Percentiles rank a stretch among this genome's conserved stretches.
These are phyloP conservation scores for Drechmeria coniospora DNA, from an alignment of 2,329 filamentous ascomycete species.

Conservation along the genomic window DNA sequence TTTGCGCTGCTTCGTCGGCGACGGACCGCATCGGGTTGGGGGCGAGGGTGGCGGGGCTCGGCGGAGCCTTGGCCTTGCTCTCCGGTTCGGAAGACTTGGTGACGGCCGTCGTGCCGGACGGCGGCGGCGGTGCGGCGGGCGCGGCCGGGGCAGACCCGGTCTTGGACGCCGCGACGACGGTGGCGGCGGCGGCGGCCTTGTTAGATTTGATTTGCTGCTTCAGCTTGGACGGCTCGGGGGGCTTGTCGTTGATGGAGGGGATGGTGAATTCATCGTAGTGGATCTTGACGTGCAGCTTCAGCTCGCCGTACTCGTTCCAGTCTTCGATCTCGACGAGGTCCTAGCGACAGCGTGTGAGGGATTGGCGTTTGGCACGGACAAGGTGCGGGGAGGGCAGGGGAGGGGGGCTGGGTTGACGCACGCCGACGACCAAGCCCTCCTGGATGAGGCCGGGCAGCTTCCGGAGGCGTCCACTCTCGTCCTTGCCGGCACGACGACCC, in stretches of 20 bases:
- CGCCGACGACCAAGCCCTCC: conserved; percentile 69
- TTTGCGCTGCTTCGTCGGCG: conserved; percentile 50
- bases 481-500: conserved; percentile 68
- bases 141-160: conserved; percentile 9
- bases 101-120: conserved; percentile 3
- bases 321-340: conserved; percentile 91
- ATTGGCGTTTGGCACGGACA: not conserved
- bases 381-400: not conserved
- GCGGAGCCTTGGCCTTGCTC: conserved; percentile 10
- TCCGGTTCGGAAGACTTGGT: conserved; percentile 5
- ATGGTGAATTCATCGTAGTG: conserved; percentile 48
- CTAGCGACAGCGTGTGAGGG: conserved; percentile 26
- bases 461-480: conserved; percentile 41
- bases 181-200: conserved; percentile 10
- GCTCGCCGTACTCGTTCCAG: conserved; percentile 97
- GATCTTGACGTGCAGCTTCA: conserved; percentile 69
- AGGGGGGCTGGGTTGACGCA: conserved; percentile 32
- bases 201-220: conserved; percentile 10
- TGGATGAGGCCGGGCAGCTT: conserved; percentile 85
- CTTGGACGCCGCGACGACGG: conserved; percentile 6
- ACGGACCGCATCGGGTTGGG: conserved; percentile 34
- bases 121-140: conserved; percentile 10
- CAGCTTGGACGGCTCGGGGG: conserved; percentile 23
- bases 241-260: conserved; percentile 36
- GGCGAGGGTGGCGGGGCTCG: conserved; percentile 22